Evolutionary conservation across 176 grass and related monocot species (phyloP).

Genomic region (Dactylis glomerata): DNA sequence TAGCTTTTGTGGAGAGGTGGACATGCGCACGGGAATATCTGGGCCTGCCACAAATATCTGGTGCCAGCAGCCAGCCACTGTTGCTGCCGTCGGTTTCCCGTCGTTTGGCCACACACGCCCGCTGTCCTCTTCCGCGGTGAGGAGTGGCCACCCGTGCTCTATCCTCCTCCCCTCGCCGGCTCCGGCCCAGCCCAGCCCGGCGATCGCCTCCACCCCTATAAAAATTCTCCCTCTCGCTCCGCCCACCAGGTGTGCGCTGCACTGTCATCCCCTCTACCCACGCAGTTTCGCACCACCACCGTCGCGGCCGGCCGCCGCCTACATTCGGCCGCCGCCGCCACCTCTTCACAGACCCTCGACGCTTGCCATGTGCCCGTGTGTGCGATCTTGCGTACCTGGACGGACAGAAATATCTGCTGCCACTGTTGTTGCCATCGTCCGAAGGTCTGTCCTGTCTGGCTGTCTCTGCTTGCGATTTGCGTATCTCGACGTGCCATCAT

Average conservation of each 20-base stretch:
- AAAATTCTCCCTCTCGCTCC: background rate
- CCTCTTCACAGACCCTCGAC: no score
- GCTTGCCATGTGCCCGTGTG: no score
- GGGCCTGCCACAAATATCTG: background rate
- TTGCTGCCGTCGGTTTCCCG: background rate
- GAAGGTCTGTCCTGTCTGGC: no score
- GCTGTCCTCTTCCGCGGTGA: background rate
- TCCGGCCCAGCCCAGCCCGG: background rate
- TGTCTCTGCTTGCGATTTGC: no score
- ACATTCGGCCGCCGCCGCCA: no score
- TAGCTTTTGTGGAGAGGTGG: background rate
- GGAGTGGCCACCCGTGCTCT: constrained; percentile 38
- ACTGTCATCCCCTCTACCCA: no score
- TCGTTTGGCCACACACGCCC: background rate
- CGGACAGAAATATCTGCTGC: no score
- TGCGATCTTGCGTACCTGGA: no score
- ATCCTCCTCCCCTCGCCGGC: constrained; percentile 22
- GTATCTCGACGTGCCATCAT: background rate
- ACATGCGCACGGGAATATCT: background rate
- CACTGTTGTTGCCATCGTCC: no score
- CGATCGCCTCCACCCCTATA: background rate
- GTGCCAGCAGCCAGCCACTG: background rate
- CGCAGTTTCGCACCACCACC: background rate
- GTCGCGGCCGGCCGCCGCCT: background rate
- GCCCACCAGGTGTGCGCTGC: background rate